Conservation (phyloP, 805 yeast genomes). For the Hanseniaspora occidentalis region DNA sequence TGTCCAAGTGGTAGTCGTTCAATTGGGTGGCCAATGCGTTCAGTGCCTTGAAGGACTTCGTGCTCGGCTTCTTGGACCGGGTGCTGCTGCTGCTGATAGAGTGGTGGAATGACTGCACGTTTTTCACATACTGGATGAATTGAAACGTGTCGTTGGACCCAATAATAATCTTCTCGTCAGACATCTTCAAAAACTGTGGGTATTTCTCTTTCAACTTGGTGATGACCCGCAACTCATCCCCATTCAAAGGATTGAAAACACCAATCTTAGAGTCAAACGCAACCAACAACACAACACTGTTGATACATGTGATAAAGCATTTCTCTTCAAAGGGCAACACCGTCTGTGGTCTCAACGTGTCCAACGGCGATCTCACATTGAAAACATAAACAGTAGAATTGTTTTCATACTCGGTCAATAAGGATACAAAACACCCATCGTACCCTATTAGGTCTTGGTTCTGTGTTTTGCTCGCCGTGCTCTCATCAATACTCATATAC, state of each 20-base stretch:
- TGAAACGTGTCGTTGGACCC: conserved; percentile 21
- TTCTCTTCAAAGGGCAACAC: conserved; percentile 15
- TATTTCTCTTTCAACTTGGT: conserved; percentile 7
- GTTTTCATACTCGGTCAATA: conserved; percentile 15
- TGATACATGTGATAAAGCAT: conserved; percentile 18
- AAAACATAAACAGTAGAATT: conserved; percentile 16
- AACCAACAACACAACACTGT: conserved; percentile 19
- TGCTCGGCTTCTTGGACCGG: conserved; percentile 4
- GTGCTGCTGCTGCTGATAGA: too few relatives aligned
- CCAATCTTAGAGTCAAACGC: conserved; percentile 19
- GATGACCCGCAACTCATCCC: conserved; percentile 17
- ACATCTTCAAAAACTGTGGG: conserved; percentile 20
- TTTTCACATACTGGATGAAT: conserved; percentile 17
- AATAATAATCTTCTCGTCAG: conserved; percentile 21
- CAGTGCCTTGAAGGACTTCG: conserved; percentile 20
- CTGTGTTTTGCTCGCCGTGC: conserved; percentile 17
- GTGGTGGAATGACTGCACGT: conserved; percentile 6
- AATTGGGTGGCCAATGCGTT: conserved; percentile 17
- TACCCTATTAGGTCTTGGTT: conserved; percentile 19
- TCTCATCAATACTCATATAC: conserved; percentile 17
- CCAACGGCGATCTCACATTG: conserved; percentile 13
- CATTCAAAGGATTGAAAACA: conserved; percentile 20
- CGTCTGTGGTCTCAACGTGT: conserved; percentile 10
- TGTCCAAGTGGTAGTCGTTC: conserved; percentile 20
- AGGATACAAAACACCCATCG: conserved; percentile 23